Base-by-base conservation (phyloP, 192 early-diverging fungal species). In the Podila verticillata region DNA sequence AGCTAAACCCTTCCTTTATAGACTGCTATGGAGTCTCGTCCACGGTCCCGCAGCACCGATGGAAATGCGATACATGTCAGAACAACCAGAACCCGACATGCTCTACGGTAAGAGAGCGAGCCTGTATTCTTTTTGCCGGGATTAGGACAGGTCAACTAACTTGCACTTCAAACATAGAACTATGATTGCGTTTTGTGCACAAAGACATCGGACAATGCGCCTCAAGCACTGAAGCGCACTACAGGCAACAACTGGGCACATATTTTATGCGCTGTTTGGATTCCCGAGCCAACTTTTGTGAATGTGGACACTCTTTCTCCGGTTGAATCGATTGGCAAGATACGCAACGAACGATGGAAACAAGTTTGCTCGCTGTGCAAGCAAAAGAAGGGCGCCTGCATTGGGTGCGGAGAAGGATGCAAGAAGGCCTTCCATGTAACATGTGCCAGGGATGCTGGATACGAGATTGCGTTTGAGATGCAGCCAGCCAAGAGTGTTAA, bases 201-300 rank as follows among this genome's bases (percentile, higher is more conserved):
- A 57, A 84, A 85, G 48, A 74, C 73, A 2, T 60, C 63, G 1
- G 71, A 79, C 17, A 39, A 61, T 2, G 48, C 63, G 6, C 84
- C 81, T 2, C 81, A 86, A 24, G 84, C 92, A 13, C 81, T 93
- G 63, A 93, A 92, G 72, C 85, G 82, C 22, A 93, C 93, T 2
- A 85, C 85, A n/a, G 91, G 89, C 4, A 91, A 92, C 71, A 92
- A 92, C 66, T 95, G 93, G 93, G 92, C 85, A 4, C 93, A 95
- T 74, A 83, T 93, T 7, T 73, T 88, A 17, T 95, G 93, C 62
- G 88, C 92, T 4, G 73, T 88, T 32, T 87, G 86, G 48, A 82
- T 90, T 39, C 84, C 84, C 13, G 89, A 92, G 56, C 70, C 85
- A 24, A 75, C 73, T 20, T 88, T 91, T 79, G 86, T 83, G 5